A percentile compares a stretch with the other conserved stretches of the same genome.
phyloP scores from a whole-genome alignment of 768 basidiomycete genomes.

The Pulveroboletus frians region DNA sequence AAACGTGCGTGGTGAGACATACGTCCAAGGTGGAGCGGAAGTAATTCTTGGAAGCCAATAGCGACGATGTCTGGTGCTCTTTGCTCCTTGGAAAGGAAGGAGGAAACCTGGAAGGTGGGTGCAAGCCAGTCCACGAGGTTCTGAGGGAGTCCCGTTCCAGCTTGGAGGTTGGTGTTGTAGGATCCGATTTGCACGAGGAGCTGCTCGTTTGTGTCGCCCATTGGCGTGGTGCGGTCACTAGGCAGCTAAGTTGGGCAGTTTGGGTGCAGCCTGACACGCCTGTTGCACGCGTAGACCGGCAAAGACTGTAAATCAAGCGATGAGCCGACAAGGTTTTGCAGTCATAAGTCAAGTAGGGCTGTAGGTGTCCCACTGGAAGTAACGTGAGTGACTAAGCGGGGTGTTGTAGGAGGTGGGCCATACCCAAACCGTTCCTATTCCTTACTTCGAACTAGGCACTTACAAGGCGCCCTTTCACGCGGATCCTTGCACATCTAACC shows the following conservation, averaged over 20 bases:
- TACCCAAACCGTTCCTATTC: no score
- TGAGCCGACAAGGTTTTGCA: not conserved
- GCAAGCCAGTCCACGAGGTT: slow-evolving; percentile 90
- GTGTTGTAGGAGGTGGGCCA: no score
- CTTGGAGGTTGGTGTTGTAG: slow-evolving; percentile 91
- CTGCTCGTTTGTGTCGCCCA: slow-evolving; percentile 19
- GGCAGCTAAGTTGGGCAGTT: not conserved
- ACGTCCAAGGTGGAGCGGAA: slow-evolving; percentile 86
- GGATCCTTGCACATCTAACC: no score
- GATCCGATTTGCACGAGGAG: slow-evolving; percentile 77
- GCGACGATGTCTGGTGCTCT: slow-evolving; percentile 82
- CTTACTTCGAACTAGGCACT: no score
- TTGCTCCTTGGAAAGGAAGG: slow-evolving; percentile 56
- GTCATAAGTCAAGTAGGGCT: not conserved
- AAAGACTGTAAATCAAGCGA: not conserved
- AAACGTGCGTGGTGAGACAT: slow-evolving; percentile 31
- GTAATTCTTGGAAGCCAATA: slow-evolving; percentile 89
- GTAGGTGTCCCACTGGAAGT: no score
- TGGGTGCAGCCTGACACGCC: not conserved
- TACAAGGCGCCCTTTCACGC: no score
- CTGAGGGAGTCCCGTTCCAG: slow-evolving; percentile 65
- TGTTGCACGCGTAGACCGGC: not conserved
- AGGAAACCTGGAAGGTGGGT: slow-evolving; percentile 73
- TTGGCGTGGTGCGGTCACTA: not conserved
- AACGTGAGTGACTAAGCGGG: not conserved